Evolutionary conservation across 2,329 filamentous ascomycete species (phyloP).

Genomic region (Verticillium albo-atrum): DNA sequence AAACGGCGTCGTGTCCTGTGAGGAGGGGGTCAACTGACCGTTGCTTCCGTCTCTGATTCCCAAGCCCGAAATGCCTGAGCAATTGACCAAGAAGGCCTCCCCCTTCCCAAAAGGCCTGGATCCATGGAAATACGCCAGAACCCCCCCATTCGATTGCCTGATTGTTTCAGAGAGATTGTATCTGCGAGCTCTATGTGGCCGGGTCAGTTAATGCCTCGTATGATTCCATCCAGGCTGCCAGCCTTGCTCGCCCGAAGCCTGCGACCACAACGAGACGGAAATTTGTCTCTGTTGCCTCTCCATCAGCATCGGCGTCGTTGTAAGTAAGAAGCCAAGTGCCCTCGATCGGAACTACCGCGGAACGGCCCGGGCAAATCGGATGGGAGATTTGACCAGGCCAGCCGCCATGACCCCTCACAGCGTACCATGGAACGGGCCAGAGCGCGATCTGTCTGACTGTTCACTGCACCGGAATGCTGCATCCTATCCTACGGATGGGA

Average conservation of each 20-base stretch:
- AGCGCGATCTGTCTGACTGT: slow-evolving; percentile 44
- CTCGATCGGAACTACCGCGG: slow-evolving; percentile 61
- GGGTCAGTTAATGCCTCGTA: too few species aligned
- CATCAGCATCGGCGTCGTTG: slow-evolving; percentile 35
- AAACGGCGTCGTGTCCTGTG: too few species aligned
- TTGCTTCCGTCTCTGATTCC: too few species aligned
- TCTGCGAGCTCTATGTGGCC: too few species aligned
- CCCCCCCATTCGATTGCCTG: too few species aligned
- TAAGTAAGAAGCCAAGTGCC: slow-evolving; percentile 49
- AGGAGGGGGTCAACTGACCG: too few species aligned
- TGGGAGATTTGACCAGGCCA: slow-evolving; percentile 47
- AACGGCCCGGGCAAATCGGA: slow-evolving; percentile 47
- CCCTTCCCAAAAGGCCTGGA: too few species aligned
- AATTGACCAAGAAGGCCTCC: too few species aligned
- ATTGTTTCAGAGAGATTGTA: too few species aligned
- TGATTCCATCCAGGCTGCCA: slow-evolving; percentile 24
- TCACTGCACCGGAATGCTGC: slow-evolving; percentile 39
- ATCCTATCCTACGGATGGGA: slow-evolving; percentile 46
- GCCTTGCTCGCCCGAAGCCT: slow-evolving; percentile 40
- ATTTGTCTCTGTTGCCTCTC: slow-evolving; percentile 49
- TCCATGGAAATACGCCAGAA: too few species aligned
- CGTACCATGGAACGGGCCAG: slow-evolving; percentile 50
- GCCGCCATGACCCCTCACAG: slow-evolving; percentile 39
- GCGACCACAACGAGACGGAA: slow-evolving; percentile 51
- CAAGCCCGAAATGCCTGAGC: too few species aligned